These are phyloP conservation scores for Dactylonectria macrodidyma DNA, from an alignment of 2,329 filamentous ascomycete species.

Conservation along the genomic window DNA sequence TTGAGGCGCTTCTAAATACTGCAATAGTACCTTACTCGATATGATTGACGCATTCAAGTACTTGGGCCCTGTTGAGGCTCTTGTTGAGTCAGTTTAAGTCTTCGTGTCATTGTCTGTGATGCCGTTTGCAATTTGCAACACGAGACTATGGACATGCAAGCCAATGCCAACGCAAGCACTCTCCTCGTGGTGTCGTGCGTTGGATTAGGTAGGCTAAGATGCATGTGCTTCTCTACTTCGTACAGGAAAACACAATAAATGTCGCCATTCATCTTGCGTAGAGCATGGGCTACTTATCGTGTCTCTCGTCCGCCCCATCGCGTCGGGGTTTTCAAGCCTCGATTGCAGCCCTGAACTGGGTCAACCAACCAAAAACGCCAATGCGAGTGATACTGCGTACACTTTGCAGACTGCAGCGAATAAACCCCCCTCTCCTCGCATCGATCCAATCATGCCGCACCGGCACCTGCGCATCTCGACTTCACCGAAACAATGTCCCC, in stretches of 20 bases:
- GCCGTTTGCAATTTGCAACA: neutral
- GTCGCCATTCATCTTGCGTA: neutral
- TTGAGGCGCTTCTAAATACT: too few relatives aligned
- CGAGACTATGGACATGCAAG: neutral
- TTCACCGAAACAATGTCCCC: neutral
- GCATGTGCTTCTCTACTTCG: neutral
- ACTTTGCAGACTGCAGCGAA: neutral
- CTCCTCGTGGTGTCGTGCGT: neutral
- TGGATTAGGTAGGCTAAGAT: neutral
- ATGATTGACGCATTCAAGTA: neutral
- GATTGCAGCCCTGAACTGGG: neutral
- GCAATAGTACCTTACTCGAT: too few relatives aligned
- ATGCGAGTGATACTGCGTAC: conserved; percentile 1
- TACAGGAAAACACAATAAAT: neutral
- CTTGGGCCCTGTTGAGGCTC: too few relatives aligned
- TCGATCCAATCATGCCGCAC: conserved; percentile 3
- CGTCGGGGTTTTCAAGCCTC: conserved; percentile 4
- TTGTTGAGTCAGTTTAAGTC: neutral
- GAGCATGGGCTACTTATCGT: neutral
- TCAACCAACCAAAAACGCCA: neutral
- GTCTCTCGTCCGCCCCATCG: neutral
- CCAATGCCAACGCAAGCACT: neutral
- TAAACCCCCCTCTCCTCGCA: neutral
- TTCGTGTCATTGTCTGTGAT: too few relatives aligned
- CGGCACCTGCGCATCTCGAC: neutral